Evolutionary conservation across 2,329 filamentous ascomycete species (phyloP), one percentile per base, ranked within the genome.

Genomic region (Westerdykella aurantiaca): DNA sequence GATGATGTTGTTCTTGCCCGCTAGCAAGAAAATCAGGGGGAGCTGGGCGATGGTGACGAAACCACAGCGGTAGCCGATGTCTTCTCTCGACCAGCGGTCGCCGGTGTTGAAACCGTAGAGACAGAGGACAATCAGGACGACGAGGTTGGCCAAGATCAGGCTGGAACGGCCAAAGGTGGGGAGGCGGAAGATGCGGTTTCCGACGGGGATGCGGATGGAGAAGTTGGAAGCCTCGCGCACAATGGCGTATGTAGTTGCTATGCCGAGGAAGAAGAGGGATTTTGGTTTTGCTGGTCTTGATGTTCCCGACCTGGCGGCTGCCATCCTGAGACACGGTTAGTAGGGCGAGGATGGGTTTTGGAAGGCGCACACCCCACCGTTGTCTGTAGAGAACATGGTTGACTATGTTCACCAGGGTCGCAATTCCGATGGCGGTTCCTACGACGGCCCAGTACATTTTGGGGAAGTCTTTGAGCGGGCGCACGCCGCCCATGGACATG

Each of bases 1-100:
- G n/a, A 86, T 67, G 16, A 80, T 67, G 50, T 79, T 81, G 45
- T 74, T 72, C 59, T 78, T 78, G 9, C 75, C 75, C 1, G 76
- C 70, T 31, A 80, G 69, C 10, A 80, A 63, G 50, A 79, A 75
- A 41, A 80, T 67, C n/a, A 80, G 58, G 1, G 78, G 78, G 3
- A 80, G 51, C 51, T 80, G 77, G 9, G 70, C 66, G 38, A 79
- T 65, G 11, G 75, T 69, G 35, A 80, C 68, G 43, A 73, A 77
- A 4, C 75, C 78, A 4, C 72, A 73, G 25, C 77, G 71, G 53
- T 79, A 81, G 11, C 73, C 79, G 43, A 82, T 72, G 37, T 72
- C 65, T 52, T 82, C 78, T 69, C 74, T 79, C 34, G 68, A 66
- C 62, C 73, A 72, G 38, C 69, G 60, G 43, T 78, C 67, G 1